Evolutionary conservation across 2,329 filamentous ascomycete genomes (phyloP).

Genomic region (Aspergillus piperis): DNA sequence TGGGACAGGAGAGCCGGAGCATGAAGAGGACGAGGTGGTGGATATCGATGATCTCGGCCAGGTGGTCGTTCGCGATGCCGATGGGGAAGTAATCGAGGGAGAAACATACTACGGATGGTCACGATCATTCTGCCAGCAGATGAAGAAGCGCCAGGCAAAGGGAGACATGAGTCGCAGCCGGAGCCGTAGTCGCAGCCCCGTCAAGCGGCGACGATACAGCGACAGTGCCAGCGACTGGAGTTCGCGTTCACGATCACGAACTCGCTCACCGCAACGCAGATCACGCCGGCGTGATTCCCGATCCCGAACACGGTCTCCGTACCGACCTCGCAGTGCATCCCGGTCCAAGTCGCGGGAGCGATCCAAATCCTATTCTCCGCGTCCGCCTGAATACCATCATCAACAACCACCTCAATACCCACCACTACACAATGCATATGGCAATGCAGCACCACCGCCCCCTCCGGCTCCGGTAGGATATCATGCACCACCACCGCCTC

Average conservation of each 20-base stretch:
- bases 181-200: constrained; percentile 53
- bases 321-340: constrained; percentile 31
- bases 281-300: constrained; percentile 27
- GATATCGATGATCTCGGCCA: constrained; percentile 78
- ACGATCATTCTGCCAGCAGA: constrained; percentile 73
- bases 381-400: constrained; percentile 12
- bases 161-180: constrained; percentile 36
- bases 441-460: constrained; percentile 5
- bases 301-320: constrained; percentile 25
- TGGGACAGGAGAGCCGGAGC: constrained; percentile 46
- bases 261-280: constrained; percentile 27
- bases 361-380: constrained; percentile 37
- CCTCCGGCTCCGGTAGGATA: constrained; percentile 16
- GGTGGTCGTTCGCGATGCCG: constrained; percentile 65
- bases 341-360: constrained; percentile 18
- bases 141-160: constrained; percentile 58
- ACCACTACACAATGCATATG: constrained; percentile 3
- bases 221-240: constrained; percentile 36
- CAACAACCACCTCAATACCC: constrained; percentile 1
- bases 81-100: constrained; percentile 63
- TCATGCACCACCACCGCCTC: constrained; percentile 23
- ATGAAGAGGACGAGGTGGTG: constrained; percentile 53
- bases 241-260: constrained; percentile 32
- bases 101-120: constrained; percentile 92
- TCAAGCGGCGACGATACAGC: constrained; percentile 44